Conservation (phyloP, 2,329 filamentous ascomycete species). For the Apiospora hydei region DNA sequence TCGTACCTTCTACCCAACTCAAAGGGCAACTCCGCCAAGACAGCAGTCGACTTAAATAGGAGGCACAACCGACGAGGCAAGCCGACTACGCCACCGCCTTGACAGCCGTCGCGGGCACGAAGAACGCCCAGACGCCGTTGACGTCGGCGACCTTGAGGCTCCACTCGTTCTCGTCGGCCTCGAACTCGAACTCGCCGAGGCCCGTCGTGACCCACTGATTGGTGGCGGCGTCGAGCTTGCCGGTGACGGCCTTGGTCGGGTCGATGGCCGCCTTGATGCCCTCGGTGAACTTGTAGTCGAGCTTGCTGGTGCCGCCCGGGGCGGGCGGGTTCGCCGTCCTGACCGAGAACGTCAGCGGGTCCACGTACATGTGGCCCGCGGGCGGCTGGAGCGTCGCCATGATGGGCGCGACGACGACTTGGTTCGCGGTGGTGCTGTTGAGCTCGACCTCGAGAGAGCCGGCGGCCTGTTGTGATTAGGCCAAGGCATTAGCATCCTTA, state of each 20-base stretch:
- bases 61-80: too few relatives aligned
- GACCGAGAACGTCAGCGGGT: slow-evolving; percentile 29
- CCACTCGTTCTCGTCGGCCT: slow-evolving; percentile 31
- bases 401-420: slow-evolving; percentile 27
- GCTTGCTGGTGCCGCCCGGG: slow-evolving; percentile 26
- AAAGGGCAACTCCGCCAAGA: too few relatives aligned
- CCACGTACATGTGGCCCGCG: slow-evolving; percentile 29
- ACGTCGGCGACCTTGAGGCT: slow-evolving; percentile 29
- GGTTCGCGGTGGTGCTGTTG: slow-evolving; percentile 28
- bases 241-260: slow-evolving; percentile 24
- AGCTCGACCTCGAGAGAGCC: slow-evolving; percentile 29
- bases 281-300: slow-evolving; percentile 31
- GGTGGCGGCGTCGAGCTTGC: slow-evolving; percentile 29
- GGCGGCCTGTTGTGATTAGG: slow-evolving; percentile 12
- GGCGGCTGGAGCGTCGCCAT: slow-evolving; percentile 25
- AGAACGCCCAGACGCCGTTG: slow-evolving; percentile 30
- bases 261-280: slow-evolving; percentile 27
- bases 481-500: background rate
- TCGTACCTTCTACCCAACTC: too few relatives aligned
- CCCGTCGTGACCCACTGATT: slow-evolving; percentile 27
- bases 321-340: slow-evolving; percentile 22
- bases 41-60: too few relatives aligned
- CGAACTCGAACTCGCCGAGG: slow-evolving; percentile 32
- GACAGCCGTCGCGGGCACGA: slow-evolving; percentile 26
- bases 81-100: background rate